A percentile compares a stretch with the other conserved stretches of the same genome.
These are phyloP conservation scores for Circinella minor DNA, from an alignment of 371 early-diverging fungal species.

Conservation along the genomic window DNA sequence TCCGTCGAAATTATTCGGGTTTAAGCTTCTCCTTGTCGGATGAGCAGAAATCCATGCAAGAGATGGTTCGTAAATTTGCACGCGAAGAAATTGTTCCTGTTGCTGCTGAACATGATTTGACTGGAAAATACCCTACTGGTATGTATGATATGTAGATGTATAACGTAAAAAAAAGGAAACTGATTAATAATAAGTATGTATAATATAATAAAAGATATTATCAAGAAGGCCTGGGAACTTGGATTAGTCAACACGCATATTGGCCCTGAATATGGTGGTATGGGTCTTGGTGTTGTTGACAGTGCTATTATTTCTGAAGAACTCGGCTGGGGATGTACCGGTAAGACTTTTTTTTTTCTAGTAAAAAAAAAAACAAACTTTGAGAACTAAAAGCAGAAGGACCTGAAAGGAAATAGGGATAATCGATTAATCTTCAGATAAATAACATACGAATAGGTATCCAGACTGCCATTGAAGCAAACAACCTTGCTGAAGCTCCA, in stretches of 20 bases:
- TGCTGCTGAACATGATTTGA: constrained; percentile 92
- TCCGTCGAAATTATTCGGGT: constrained; percentile 21
- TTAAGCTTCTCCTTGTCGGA: constrained; percentile 74
- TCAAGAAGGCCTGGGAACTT: constrained; percentile 96
- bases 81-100: constrained; percentile 91
- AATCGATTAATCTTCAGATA: constrained; percentile 72
- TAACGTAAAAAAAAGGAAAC: background rate
- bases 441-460: constrained; percentile 48
- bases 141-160: constrained; percentile 1
- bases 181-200: background rate
- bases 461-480: constrained; percentile 97
- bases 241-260: constrained; percentile 95
- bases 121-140: constrained; percentile 88
- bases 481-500: constrained; percentile 94
- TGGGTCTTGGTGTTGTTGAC: constrained; percentile 83
- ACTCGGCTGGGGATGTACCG: constrained; percentile 94
- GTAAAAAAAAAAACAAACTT: too few species aligned
- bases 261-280: constrained; percentile 87
- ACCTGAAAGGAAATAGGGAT: constrained; percentile 45
- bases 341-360: constrained; percentile 32
- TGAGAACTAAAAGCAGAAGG: background rate
- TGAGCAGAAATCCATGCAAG: constrained; percentile 88
- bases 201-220: constrained; percentile 64
- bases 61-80: constrained; percentile 93
- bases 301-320: constrained; percentile 85